Evolutionary conservation across 352 stramenopile genomes (phyloP).

Genomic region (Phytophthora crassamura): DNA sequence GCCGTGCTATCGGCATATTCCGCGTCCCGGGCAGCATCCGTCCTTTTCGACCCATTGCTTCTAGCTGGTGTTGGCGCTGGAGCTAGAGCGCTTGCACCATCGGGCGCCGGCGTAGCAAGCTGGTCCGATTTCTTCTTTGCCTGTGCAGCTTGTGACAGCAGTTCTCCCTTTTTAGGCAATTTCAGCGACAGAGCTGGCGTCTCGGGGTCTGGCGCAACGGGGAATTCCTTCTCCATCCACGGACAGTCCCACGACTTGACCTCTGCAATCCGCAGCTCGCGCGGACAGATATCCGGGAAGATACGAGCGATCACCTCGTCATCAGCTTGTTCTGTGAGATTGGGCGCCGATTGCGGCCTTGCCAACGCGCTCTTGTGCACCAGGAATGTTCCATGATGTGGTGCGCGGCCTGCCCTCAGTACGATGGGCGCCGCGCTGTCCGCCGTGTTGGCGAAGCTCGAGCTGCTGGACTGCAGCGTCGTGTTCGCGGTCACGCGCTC

Average conservation of each 20-base stretch:
- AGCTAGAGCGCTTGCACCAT: neutral
- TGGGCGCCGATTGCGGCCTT: constrained; percentile 28
- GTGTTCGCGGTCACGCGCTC: constrained; percentile 1
- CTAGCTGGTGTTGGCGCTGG: constrained; percentile 1
- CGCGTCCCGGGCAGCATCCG: neutral
- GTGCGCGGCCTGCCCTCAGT: constrained; percentile 14
- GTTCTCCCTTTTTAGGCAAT: constrained; percentile 7
- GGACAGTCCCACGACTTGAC: constrained; percentile 81
- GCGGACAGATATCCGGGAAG: constrained; percentile 82
- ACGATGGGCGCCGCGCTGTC: constrained; percentile 13
- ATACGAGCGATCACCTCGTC: constrained; percentile 69
- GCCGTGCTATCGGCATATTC: constrained; percentile 8
- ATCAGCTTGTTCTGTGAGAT: constrained; percentile 45
- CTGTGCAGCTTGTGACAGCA: constrained; percentile 14
- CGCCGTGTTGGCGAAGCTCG: constrained; percentile 29
- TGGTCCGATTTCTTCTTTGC: neutral
- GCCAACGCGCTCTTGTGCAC: constrained; percentile 22
- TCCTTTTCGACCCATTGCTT: constrained; percentile 17
- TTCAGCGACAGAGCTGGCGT: neutral
- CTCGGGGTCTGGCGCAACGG: constrained; percentile 14
- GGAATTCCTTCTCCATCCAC: constrained; percentile 68
- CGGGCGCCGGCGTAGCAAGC: neutral
- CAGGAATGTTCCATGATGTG: constrained; percentile 28
- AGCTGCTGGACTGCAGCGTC: constrained; percentile 20
- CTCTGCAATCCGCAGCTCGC: constrained; percentile 82